A percentile compares a stretch with the other conserved stretches of the same genome.
Conservation (phyloP, 2,329 filamentous ascomycete genomes). For the Fusarium pininemorale region DNA sequence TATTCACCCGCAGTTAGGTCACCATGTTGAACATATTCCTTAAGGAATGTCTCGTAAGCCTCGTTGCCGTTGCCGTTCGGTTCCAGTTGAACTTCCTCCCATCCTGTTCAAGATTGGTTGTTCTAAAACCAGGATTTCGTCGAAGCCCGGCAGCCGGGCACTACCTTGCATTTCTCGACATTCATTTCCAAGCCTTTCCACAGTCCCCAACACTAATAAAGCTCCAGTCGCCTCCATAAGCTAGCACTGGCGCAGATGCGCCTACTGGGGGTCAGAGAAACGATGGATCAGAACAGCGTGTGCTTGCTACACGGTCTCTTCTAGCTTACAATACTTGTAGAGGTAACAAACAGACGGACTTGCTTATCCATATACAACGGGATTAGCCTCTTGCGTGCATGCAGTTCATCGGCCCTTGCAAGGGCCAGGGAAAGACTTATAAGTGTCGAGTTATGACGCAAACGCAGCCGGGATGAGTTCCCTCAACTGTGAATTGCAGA, state of each 20-base stretch:
- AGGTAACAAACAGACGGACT: slow-evolving; percentile 13
- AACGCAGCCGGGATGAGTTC: not conserved
- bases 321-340: not conserved
- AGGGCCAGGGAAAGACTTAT: slow-evolving; percentile 16
- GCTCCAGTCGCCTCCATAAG: not conserved
- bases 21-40: not conserved
- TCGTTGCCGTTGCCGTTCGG: slow-evolving; percentile 8
- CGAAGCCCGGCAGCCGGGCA: slow-evolving; percentile 12
- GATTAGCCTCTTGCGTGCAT: slow-evolving; percentile 22
- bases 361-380: slow-evolving; percentile 2
- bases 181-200: slow-evolving; percentile 30
- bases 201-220: not conserved
- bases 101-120: not conserved
- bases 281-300: not conserved
- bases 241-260: slow-evolving; percentile 21
- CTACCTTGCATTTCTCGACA: slow-evolving; percentile 29
- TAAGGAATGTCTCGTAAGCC: slow-evolving; percentile 5
- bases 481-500: not conserved
- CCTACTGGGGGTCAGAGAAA: slow-evolving; percentile 2
- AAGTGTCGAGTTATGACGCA: slow-evolving; percentile 36
- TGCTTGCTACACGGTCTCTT: not conserved
- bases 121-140: slow-evolving; percentile 17
- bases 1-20: too few species aligned
- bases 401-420: slow-evolving; percentile 13
- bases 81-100: slow-evolving; percentile 1